Evolutionary conservation across 768 basidiomycete species (phyloP).

Genomic region (Phlebiopsis flavidoalba): DNA sequence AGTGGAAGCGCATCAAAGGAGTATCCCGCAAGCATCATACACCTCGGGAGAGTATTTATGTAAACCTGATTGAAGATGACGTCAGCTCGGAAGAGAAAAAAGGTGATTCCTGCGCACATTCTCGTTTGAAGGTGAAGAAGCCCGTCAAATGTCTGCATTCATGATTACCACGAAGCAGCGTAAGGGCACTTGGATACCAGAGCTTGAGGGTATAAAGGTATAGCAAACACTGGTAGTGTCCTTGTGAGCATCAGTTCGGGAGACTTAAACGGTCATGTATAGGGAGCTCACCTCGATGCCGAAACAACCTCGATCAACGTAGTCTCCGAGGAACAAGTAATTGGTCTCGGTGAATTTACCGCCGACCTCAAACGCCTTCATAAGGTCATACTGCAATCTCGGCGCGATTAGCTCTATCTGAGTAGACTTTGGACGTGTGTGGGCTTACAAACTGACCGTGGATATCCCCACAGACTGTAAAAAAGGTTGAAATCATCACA

Average conservation of each 20-base stretch:
- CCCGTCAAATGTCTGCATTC: slow-evolving; percentile 96
- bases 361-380: slow-evolving; percentile 97
- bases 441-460: slow-evolving; percentile 88
- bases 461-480: slow-evolving; percentile 89
- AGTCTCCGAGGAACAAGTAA: slow-evolving; percentile 95
- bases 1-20: slow-evolving; percentile 91
- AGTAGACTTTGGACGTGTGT: neutral
- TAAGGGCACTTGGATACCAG: slow-evolving; percentile 76
- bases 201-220: slow-evolving; percentile 94
- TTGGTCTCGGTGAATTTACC: slow-evolving; percentile 77
- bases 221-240: slow-evolving; percentile 64
- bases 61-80: slow-evolving; percentile 47
- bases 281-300: slow-evolving; percentile 47
- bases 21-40: slow-evolving; percentile 88
- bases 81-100: neutral
- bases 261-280: no score
- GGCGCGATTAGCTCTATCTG: neutral
- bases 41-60: slow-evolving; percentile 85
- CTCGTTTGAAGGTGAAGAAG: slow-evolving; percentile 97
- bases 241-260: neutral
- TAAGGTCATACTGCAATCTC: slow-evolving; percentile 78
- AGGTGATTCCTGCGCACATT: slow-evolving; percentile 55
- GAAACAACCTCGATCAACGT: slow-evolving; percentile 95
- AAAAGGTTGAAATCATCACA: neutral
- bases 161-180: slow-evolving; percentile 90